These are phyloP conservation scores for Lactarius indigo DNA, from an alignment of 768 basidiomycete species.

Conservation along the genomic window DNA sequence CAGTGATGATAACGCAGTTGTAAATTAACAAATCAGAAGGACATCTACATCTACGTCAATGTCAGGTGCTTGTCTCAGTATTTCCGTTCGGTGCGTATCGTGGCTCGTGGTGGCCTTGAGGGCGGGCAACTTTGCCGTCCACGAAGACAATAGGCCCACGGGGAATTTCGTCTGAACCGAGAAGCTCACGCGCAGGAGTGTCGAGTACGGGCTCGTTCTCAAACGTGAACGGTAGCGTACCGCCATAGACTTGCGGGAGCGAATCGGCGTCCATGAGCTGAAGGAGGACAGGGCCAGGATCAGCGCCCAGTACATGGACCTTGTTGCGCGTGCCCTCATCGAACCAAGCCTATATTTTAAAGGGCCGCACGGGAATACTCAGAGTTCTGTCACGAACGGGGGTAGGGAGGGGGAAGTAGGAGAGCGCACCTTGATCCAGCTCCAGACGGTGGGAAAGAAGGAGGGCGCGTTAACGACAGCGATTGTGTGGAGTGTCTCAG, in stretches of 20 bases:
- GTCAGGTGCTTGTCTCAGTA: not conserved
- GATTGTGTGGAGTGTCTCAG: constrained; percentile 67
- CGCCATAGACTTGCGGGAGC: constrained; percentile 72
- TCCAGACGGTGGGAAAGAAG: constrained; percentile 83
- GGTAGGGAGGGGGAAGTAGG: not conserved
- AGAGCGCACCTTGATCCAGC: constrained; percentile 66
- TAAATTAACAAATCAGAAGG: not conserved
- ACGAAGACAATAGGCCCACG: constrained; percentile 50
- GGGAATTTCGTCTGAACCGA: constrained; percentile 48
- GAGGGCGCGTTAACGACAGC: constrained; percentile 75
- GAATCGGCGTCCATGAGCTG: constrained; percentile 46
- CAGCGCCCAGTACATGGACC: constrained; percentile 67
- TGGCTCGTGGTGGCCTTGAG: not conserved
- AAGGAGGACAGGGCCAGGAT: constrained; percentile 50
- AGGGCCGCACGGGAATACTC: not conserved
- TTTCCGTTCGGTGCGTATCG: not conserved
- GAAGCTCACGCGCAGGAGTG: constrained; percentile 41
- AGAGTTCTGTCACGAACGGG: not conserved
- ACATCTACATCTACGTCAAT: not conserved
- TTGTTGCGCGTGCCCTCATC: constrained; percentile 76
- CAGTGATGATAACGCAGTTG: not conserved
- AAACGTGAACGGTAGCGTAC: constrained; percentile 66
- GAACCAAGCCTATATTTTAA: constrained; percentile 57
- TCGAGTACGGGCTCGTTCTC: constrained; percentile 67
- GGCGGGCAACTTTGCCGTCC: constrained; percentile 40